Percentiles rank a stretch among this genome's conserved stretches.
Evolutionary conservation across 371 early-diverging fungal genomes (phyloP).

Genomic region (Neoconidiobolus thromboides): DNA sequence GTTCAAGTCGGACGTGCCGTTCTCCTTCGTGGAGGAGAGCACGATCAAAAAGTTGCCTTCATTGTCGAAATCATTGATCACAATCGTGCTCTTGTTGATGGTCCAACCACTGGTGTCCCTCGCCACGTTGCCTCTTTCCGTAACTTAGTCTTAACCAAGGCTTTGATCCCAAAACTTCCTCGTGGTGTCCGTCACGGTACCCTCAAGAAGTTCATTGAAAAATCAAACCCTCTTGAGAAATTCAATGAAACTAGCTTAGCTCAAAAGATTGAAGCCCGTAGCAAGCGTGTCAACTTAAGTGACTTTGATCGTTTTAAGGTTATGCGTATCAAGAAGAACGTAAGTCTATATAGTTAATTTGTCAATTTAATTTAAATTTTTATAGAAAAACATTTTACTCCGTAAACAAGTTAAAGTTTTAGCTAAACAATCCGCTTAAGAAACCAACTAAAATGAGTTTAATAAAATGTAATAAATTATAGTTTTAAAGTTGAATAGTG

Average conservation of each 20-base stretch:
- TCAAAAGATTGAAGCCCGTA: slow-evolving; percentile 72
- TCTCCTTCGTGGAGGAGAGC: slow-evolving; percentile 79
- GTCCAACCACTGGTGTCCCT: slow-evolving; percentile 85
- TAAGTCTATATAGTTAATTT: slow-evolving; percentile 12
- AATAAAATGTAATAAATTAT: too few species aligned
- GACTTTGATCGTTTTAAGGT: slow-evolving; percentile 98
- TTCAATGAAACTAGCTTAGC: slow-evolving; percentile 87
- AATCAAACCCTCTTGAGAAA: slow-evolving; percentile 49
- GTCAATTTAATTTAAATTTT: not conserved
- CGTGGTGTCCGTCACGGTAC: slow-evolving; percentile 57
- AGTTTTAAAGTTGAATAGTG: too few species aligned
- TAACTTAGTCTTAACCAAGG: slow-evolving; percentile 71
- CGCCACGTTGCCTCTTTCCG: slow-evolving; percentile 77
- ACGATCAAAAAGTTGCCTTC: slow-evolving; percentile 90
- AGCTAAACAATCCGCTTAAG: not conserved
- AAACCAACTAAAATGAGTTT: too few species aligned
- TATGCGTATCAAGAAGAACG: slow-evolving; percentile 60
- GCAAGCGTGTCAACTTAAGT: slow-evolving; percentile 49
- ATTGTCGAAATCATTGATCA: slow-evolving; percentile 98
- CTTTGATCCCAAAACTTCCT: slow-evolving; percentile 68
- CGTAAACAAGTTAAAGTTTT: not conserved
- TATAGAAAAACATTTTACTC: not conserved
- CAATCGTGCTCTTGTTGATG: slow-evolving; percentile 91
- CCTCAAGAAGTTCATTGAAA: slow-evolving; percentile 65
- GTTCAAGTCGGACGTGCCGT: slow-evolving; percentile 98